Conservation (phyloP, 257 asterid genomes). For the Capsicum chinense region DNA sequence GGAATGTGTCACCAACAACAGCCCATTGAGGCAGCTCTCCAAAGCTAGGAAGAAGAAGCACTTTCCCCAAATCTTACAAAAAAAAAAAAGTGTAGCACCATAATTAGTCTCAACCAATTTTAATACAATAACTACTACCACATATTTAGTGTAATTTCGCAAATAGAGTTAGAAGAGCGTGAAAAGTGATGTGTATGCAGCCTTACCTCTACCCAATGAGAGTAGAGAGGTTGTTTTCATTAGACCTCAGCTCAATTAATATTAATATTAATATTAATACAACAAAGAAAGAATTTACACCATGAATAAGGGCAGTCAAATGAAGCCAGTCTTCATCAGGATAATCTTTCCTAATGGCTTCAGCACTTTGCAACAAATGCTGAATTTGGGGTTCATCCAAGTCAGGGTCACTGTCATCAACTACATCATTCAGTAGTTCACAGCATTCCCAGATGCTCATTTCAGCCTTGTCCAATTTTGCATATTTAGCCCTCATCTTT, state of each 20-base stretch:
- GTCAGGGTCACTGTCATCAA: constrained; percentile 53
- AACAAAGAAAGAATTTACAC: constrained; percentile 38
- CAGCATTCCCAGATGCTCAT: constrained; percentile 98
- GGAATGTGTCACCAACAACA: constrained; percentile 90
- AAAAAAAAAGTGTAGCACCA: background rate
- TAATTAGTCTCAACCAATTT: background rate
- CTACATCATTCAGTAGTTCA: constrained; percentile 66
- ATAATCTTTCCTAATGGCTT: constrained; percentile 80
- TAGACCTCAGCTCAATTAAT: background rate
- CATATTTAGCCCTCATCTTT: constrained; percentile 70
- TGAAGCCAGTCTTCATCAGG: constrained; percentile 92
- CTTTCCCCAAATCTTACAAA: constrained; percentile 80
- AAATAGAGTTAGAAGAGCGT: background rate
- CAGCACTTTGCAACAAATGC: constrained; percentile 88
- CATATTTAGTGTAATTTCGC: background rate
- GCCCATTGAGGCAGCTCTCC: constrained; percentile 98
- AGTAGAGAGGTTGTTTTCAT: background rate
- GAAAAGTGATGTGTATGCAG: background rate
- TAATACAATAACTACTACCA: background rate
- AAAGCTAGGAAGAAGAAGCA: constrained; percentile 71
- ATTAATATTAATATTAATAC: background rate
- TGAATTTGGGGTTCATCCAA: constrained; percentile 94
- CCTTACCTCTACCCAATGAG: background rate
- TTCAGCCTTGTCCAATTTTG: constrained; percentile 62
- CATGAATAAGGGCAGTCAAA: constrained; percentile 84